phyloP scores from a whole-genome alignment of 2,329 filamentous ascomycete genomes.

The Piedraia hortae region DNA sequence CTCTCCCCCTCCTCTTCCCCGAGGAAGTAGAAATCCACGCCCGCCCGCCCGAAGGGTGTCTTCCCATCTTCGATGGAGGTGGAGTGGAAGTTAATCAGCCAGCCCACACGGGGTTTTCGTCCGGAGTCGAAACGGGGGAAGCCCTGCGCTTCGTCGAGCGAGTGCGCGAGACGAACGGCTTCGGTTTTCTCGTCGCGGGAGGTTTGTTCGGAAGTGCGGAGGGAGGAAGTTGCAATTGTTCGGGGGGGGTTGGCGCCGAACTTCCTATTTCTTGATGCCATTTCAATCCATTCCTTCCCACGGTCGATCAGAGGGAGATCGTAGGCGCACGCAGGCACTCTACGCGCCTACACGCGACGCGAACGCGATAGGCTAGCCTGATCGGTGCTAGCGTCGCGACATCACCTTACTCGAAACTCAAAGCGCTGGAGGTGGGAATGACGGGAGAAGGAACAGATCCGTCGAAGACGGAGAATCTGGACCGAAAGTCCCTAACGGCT shows the following conservation, averaged over 20 bases:
- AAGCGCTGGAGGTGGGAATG: too few relatives aligned
- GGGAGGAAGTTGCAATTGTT: conserved; percentile 51
- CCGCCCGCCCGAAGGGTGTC: conserved; percentile 57
- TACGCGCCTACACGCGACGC: too few relatives aligned
- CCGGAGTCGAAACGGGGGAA: conserved; percentile 80
- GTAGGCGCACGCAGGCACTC: too few relatives aligned
- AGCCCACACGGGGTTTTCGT: conserved; percentile 58
- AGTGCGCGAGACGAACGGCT: conserved; percentile 52
- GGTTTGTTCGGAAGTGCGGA: conserved; percentile 54
- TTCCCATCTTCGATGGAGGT: conserved; percentile 68
- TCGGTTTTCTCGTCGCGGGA: conserved; percentile 85
- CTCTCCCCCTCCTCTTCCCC: conserved; percentile 52
- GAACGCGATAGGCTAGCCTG: too few relatives aligned
- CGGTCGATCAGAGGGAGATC: too few relatives aligned
- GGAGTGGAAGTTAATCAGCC: conserved; percentile 86
- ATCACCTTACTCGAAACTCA: too few relatives aligned
- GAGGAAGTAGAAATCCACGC: conserved; percentile 91
- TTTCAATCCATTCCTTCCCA: too few relatives aligned
- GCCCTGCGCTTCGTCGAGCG: conserved; percentile 84
- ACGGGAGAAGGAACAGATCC: too few relatives aligned
- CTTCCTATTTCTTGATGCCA: too few relatives aligned
- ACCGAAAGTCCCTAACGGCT: conserved; percentile 10
- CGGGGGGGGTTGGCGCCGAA: too few relatives aligned
- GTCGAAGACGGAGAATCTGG: too few relatives aligned
- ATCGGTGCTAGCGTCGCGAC: too few relatives aligned